These are phyloP conservation scores for Aspergillus cavernicola DNA, from an alignment of 495 filamentous ascomycete species.

Conservation along the genomic window DNA sequence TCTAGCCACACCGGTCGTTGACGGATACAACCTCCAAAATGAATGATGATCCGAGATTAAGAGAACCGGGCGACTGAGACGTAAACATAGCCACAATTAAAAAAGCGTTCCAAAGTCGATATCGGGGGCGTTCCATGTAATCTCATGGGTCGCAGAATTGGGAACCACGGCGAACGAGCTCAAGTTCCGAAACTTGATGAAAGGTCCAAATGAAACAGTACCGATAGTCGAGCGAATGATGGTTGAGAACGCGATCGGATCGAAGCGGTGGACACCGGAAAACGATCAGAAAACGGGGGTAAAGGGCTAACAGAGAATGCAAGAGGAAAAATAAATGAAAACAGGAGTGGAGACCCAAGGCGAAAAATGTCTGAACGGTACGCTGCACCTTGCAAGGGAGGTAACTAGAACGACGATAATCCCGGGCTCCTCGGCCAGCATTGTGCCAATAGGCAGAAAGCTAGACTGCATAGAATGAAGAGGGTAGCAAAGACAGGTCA, in stretches of 20 bases:
- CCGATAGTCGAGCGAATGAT: slow-evolving; percentile 16
- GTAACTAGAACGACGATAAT: slow-evolving; percentile 29
- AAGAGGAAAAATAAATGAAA: slow-evolving; percentile 26
- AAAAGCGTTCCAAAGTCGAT: slow-evolving; percentile 31
- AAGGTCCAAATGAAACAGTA: slow-evolving; percentile 6
- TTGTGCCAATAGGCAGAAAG: slow-evolving; percentile 32
- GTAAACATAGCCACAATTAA: slow-evolving; percentile 39
- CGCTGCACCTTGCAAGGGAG: slow-evolving; percentile 30
- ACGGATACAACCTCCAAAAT: slow-evolving; percentile 11
- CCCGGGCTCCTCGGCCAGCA: slow-evolving; percentile 33
- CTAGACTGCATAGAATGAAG: slow-evolving; percentile 19
- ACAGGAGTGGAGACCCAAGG: slow-evolving; percentile 36
- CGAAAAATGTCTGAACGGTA: slow-evolving; percentile 39
- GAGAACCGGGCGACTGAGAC: slow-evolving; percentile 27
- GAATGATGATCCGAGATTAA: slow-evolving; percentile 16
- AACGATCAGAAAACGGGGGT: slow-evolving; percentile 35
- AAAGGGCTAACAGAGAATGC: slow-evolving; percentile 37
- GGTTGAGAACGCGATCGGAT: slow-evolving; percentile 23
- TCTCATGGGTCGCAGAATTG: not conserved
- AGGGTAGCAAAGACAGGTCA: slow-evolving; percentile 14
- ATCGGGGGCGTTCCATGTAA: slow-evolving; percentile 6
- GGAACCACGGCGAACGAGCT: not conserved
- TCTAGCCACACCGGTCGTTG: slow-evolving; percentile 25
- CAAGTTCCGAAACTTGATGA: slow-evolving; percentile 9
- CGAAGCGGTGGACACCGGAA: slow-evolving; percentile 38